Percentiles rank a stretch among this genome's conserved stretches.
These are phyloP conservation scores for Plasmopara viticola DNA, from an alignment of 352 stramenopile genomes.

Conservation along the genomic window DNA sequence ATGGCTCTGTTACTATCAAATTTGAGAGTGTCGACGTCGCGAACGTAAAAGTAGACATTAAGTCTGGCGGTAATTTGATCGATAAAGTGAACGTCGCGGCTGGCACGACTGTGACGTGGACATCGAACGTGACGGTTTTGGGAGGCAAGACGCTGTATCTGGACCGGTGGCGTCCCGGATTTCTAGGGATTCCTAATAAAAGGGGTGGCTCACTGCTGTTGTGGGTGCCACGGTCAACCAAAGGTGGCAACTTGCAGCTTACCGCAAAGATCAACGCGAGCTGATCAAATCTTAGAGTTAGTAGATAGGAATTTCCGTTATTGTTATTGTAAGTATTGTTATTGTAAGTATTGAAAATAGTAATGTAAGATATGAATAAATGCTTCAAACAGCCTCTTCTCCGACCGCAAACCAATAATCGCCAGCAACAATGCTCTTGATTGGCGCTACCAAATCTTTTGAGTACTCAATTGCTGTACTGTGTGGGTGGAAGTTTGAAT, in stretches of 20 bases:
- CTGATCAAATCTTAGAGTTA: constrained; percentile 13
- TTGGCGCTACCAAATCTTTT: no score
- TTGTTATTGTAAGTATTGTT: constrained; percentile 1
- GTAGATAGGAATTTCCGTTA: constrained; percentile 3
- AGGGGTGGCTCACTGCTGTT: constrained; percentile 33
- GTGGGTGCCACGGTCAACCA: constrained; percentile 25
- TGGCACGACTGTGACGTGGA: constrained; percentile 31
- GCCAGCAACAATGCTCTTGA: no score
- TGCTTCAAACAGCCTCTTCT: no score
- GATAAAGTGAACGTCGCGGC: constrained; percentile 23
- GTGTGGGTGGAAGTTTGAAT: no score
- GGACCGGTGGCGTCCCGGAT: constrained; percentile 33
- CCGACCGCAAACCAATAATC: no score
- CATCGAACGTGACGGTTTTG: constrained; percentile 21
- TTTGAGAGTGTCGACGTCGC: constrained; percentile 29
- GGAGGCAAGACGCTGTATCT: constrained; percentile 37
- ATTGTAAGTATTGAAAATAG: neutral
- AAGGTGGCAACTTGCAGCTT: constrained; percentile 23
- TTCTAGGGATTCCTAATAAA: constrained; percentile 26
- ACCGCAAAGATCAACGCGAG: constrained; percentile 25
- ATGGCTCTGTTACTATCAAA: constrained; percentile 27
- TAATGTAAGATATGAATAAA: neutral
- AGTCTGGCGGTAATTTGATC: constrained; percentile 27
- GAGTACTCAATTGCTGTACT: no score
- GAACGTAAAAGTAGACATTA: constrained; percentile 37